phyloP scores from a whole-genome alignment of 2,329 filamentous ascomycete genomes.

The Ascochyta clinopodiicola region DNA sequence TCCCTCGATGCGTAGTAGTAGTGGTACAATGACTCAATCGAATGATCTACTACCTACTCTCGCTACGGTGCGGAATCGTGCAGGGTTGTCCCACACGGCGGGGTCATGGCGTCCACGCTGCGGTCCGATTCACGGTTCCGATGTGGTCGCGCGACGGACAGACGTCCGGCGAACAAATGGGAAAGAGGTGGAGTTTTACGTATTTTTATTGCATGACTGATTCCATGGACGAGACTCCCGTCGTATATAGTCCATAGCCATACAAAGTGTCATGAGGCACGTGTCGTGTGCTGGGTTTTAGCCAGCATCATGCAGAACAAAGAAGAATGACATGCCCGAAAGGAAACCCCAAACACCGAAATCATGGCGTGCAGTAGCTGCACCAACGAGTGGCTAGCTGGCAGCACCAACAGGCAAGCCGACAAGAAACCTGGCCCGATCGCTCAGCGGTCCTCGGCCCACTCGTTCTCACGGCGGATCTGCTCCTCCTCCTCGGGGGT shows the following conservation, averaged over 20 bases:
- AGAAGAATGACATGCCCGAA: conserved; percentile 13
- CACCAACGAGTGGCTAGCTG: not conserved
- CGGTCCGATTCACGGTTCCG: not conserved
- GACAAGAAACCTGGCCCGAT: not conserved
- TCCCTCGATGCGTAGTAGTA: no score
- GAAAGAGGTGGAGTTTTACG: not conserved
- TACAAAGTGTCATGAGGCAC: conserved; percentile 9
- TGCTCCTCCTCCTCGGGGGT: conserved; percentile 99
- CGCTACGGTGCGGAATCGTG: no score
- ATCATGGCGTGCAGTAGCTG: not conserved
- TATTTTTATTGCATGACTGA: conserved; percentile 11
- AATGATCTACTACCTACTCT: no score
- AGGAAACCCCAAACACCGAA: conserved; percentile 17
- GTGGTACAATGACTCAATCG: no score
- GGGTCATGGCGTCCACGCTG: no score
- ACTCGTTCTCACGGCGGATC: conserved; percentile 67
- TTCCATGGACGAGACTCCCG: not conserved
- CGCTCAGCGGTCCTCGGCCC: conserved; percentile 52
- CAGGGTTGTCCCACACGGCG: no score
- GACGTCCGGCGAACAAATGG: not conserved
- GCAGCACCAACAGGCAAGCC: not conserved
- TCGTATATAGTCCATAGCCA: not conserved
- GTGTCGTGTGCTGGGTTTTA: conserved; percentile 7
- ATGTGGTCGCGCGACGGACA: not conserved
- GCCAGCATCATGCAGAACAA: conserved; percentile 11